phyloP scores from a whole-genome alignment of 768 basidiomycete species.

The Dentipellis fragilis region DNA sequence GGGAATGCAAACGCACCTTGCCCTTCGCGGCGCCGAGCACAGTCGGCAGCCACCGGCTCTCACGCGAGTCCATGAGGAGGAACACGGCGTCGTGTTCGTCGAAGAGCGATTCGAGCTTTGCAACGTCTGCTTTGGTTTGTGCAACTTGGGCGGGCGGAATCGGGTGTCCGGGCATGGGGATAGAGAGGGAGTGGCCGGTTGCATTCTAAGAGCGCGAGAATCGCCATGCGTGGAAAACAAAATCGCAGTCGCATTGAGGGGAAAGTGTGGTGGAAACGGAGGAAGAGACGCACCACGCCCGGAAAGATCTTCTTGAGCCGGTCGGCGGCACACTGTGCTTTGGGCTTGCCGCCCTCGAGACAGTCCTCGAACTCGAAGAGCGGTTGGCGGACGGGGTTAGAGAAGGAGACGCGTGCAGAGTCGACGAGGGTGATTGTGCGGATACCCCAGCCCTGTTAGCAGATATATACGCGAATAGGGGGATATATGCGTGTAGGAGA shows the following conservation, averaged over 20 bases:
- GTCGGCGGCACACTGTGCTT: constrained; percentile 85
- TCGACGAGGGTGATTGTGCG: constrained; percentile 90
- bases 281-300: constrained; percentile 58
- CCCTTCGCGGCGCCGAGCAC: constrained; percentile 75
- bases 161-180: constrained; percentile 98
- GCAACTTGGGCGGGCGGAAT: constrained; percentile 50
- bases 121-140: constrained; percentile 58
- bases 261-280: not conserved
- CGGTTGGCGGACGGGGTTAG: constrained; percentile 95
- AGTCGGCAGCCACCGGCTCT: constrained; percentile 94
- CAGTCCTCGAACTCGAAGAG: constrained; percentile 95
- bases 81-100: constrained; percentile 86
- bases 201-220: constrained; percentile 49
- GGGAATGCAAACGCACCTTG: constrained; percentile 42
- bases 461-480: not conserved
- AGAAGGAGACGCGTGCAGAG: constrained; percentile 86
- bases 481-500: no score
- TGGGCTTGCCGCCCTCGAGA: constrained; percentile 84
- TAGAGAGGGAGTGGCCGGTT: constrained; percentile 62
- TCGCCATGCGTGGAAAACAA: not conserved
- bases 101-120: constrained; percentile 64
- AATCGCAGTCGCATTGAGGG: no score
- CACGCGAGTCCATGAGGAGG: constrained; percentile 95
- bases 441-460: constrained; percentile 83
- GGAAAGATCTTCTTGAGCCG: constrained; percentile 84